Evolutionary conservation across 192 early-diverging fungal genomes (phyloP), one percentile per base, ranked within the genome.

Genomic region (Rhizophagus sp.): DNA sequence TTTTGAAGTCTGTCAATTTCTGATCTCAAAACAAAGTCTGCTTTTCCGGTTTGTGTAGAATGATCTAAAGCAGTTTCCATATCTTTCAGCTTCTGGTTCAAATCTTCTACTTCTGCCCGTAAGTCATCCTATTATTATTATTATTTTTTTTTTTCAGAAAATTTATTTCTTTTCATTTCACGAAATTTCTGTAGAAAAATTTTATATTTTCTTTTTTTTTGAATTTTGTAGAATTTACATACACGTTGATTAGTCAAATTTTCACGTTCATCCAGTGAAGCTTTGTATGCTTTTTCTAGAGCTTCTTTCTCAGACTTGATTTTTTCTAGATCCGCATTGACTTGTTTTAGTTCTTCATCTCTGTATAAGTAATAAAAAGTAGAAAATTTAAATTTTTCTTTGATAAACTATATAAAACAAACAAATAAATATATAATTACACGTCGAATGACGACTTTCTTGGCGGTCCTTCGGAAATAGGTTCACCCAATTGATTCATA

Each of bases 1-100:
- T 90, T 89, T 63, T 94, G 94, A 78, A 98, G 83, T 52, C 91
- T 91, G 47, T 95, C 94, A 78, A 97, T 96, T 83, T 98, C 97
- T 27, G 92, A 89, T 44, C 90, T 85, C 86, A 96, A 87, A 62
- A 97, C 79, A 80, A 96, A 96, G 75, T 98, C 96, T 24, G 91
- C 87, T 83, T 92, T 91, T 24, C 94, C 96, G 34, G 90, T 90
- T 80, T 95, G 91, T 72, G 91, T 85, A 24, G 92, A 89, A 22
- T 90, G 89, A 25, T 91, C 88, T 70, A 95, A 85, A 0, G 92
- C 87, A 34, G 84, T 85, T 81, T 97, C 95, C 85, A 96, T 86
- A 66, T 98, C 96, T 36, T 88, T 86, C 83, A 98, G 84, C 74
- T 92, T 87, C 33, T 79, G 83, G 79, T 92, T 89, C 22, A 95